Evolutionary conservation across 768 basidiomycete species (phyloP).

Genomic region (Boletales sp.): DNA sequence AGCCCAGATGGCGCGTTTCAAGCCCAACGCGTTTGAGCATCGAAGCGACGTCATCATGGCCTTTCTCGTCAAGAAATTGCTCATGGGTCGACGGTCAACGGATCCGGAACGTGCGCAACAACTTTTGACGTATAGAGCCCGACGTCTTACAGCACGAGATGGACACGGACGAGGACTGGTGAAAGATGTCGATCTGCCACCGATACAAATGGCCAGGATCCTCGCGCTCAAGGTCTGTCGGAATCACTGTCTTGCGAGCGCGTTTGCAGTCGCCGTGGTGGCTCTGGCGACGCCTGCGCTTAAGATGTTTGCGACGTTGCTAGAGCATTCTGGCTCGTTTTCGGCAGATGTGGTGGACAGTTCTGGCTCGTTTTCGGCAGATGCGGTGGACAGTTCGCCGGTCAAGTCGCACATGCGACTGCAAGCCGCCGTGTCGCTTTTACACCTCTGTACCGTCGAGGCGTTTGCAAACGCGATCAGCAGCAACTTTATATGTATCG

Average conservation of each 20-base stretch:
- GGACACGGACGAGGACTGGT: conserved; percentile 68
- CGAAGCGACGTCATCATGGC: conserved; percentile 71
- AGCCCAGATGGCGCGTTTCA: conserved; percentile 65
- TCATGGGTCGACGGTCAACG: conserved; percentile 53
- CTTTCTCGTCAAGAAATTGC: conserved; percentile 65
- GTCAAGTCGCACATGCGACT: conserved; percentile 77
- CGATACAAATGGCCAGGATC: conserved; percentile 64
- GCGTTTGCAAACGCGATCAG: conserved; percentile 55
- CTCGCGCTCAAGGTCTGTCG: conserved; percentile 77
- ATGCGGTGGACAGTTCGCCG: too few species aligned
- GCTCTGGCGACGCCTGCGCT: conserved; percentile 73
- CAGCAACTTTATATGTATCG: conserved; percentile 62
- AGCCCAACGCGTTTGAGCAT: conserved; percentile 72
- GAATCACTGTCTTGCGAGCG: conserved; percentile 74
- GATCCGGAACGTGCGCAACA: conserved; percentile 40
- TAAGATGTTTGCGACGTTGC: conserved; percentile 68
- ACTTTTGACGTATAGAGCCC: neutral
- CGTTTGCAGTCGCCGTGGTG: conserved; percentile 50
- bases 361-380: too few species aligned
- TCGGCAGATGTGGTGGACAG: conserved; percentile 47
- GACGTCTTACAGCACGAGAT: conserved; percentile 46
- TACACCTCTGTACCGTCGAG: conserved; percentile 68
- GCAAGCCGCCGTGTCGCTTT: conserved; percentile 73
- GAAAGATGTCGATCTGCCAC: conserved; percentile 58
- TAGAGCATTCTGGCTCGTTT: conserved; percentile 67